A percentile compares a stretch with the other conserved stretches of the same genome.
Conservation (phyloP, 192 early-diverging fungal species). For the Jimgerdemannia lactiflua region DNA sequence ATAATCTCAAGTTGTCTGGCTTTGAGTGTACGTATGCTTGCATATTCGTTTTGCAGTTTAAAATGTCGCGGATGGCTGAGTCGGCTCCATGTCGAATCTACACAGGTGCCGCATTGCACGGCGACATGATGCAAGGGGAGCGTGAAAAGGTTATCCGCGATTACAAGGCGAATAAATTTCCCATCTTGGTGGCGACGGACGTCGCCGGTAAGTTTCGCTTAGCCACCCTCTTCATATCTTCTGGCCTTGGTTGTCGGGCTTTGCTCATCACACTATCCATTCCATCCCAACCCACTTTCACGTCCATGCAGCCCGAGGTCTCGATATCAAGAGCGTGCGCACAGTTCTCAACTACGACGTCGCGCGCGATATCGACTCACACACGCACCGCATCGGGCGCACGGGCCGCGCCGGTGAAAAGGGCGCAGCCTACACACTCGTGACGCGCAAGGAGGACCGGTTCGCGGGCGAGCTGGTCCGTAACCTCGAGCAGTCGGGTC, state of each 20-base stretch:
- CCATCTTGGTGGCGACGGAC: slow-evolving; percentile 63
- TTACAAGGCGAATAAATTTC: slow-evolving; percentile 57
- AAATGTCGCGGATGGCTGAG: neutral
- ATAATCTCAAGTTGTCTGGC: slow-evolving; percentile 55
- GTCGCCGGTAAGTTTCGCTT: slow-evolving; percentile 44
- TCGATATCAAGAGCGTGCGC: slow-evolving; percentile 74
- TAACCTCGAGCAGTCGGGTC: slow-evolving; percentile 54
- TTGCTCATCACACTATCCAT: neutral
- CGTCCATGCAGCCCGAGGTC: slow-evolving; percentile 58
- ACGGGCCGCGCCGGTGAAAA: slow-evolving; percentile 72
- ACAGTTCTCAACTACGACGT: slow-evolving; percentile 82
- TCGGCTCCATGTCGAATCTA: neutral
- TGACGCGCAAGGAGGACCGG: slow-evolving; percentile 61
- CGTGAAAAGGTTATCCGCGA: slow-evolving; percentile 71
- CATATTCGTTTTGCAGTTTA: neutral
- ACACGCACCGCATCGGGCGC: slow-evolving; percentile 76
- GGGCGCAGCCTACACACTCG: slow-evolving; percentile 60
- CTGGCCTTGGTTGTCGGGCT: neutral
- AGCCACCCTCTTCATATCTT: neutral
- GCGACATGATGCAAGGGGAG: slow-evolving; percentile 73
- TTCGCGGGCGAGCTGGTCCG: slow-evolving; percentile 63
- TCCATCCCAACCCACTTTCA: neutral
- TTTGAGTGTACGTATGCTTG: slow-evolving; percentile 50
- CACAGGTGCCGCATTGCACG: slow-evolving; percentile 63
- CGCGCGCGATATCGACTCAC: slow-evolving; percentile 79